Conservation (phyloP, 441 rosid species). For the Arabidopsis lyrata region DNA sequence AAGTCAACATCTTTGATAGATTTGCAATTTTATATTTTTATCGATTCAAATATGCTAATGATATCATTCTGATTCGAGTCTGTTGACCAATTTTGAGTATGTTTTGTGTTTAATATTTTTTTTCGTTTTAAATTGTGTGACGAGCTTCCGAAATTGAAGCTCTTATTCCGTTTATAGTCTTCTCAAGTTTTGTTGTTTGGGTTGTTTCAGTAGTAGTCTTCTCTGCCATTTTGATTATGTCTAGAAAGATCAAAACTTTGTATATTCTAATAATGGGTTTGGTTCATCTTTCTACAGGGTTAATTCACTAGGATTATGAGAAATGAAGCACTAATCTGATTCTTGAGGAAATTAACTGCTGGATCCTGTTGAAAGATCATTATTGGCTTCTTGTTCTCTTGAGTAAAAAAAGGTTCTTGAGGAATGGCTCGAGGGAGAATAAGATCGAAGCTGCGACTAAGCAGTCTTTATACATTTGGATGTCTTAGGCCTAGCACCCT, state of each 20-base stretch:
- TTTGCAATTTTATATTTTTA: neutral
- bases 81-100: conserved; percentile 33
- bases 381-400: conserved; percentile 33
- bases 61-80: conserved; percentile 29
- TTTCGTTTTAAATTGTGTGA: conserved; percentile 32
- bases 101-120: neutral
- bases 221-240: conserved; percentile 7
- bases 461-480: conserved; percentile 82
- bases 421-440: conserved; percentile 75
- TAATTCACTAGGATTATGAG: conserved; percentile 5
- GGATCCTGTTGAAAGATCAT: conserved; percentile 31
- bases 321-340: neutral
- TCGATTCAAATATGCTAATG: neutral
- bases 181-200: no score
- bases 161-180: no score
- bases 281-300: conserved; percentile 31
- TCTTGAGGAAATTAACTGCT: conserved; percentile 28
- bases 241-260: conserved; percentile 23
- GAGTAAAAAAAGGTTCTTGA: conserved; percentile 27
- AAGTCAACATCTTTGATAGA: conserved; percentile 39
- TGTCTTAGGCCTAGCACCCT: conserved; percentile 66
- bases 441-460: conserved; percentile 66
- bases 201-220: conserved; percentile 15
- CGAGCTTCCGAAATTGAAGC: conserved; percentile 21
- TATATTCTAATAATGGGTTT: conserved; percentile 4